Evolutionary conservation across 2,329 filamentous ascomycete species (phyloP), one percentile per base, ranked within the genome.

Genomic region (Blastomyces silverae): DNA sequence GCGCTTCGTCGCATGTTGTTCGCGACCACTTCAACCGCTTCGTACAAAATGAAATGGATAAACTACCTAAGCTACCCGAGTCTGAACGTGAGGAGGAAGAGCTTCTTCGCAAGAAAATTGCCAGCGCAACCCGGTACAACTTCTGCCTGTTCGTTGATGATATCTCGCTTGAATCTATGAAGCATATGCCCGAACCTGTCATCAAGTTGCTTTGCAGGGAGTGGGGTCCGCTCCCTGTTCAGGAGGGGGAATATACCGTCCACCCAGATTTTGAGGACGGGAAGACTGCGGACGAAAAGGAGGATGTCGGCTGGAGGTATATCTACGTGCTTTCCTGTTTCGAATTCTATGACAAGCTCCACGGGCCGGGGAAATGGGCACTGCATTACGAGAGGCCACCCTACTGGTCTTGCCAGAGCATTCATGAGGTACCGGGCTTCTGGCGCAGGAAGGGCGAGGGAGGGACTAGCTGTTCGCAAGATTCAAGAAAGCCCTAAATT

Each of bases 301-400:
- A 69, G 61, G 66, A 69, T 62, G 68, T 69, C 64, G 67, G 68
- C 15, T 69, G 67, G 68, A 68, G 63, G 57, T 69, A 69, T 53
- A 66, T 66, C 20, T 56, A 63, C 8, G 31, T 58, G 17, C 13
- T 57, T 11, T 60, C 52, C 1, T 37, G 22, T 37, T 37, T 63
- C 13, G 20, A 25, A 17, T 25, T 44, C 31, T 65, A 65, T 25
- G 50, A 57, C 22, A 53, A 20, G 60, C 53, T 65, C 22, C 42
- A 56, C 34, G 50, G 57, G 8, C 39, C 39, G 11, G 22, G 22
- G n/a, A 37, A 17, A 10, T 65, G 64, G 64, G 22, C 31, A 13
- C 28, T 63, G 17, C n/a, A 34, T 37, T 65, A 65, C 46, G 11
- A 3, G 10, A n/a, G 64, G 34, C 60, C 64, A 10, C 53, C 64